Evolutionary conservation across 345 rosid genomes (phyloP), one percentile per base, ranked within the genome.

Genomic region (Eucalyptus leucophloia): DNA sequence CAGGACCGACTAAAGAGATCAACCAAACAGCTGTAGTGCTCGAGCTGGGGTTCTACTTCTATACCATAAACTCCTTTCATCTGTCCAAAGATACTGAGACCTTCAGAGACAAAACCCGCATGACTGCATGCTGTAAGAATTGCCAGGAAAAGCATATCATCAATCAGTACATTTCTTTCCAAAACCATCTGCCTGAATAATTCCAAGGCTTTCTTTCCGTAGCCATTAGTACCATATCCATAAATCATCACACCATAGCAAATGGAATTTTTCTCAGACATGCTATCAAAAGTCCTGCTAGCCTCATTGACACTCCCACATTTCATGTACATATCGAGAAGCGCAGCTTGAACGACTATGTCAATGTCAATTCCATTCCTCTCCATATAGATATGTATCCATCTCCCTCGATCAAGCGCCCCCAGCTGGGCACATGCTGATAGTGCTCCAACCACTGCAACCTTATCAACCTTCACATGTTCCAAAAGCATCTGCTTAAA

Each of bases 211-310:
- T 91, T 92, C 88, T 90, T 65, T 86, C 89, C 92, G 9, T 83
- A 87, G 47, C 94, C 94, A 91, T 92, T 89, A 88, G 89, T 89
- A 23, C 92, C 93, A 69, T 91, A 89, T 83, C 94, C 94, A 83
- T 47, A 54, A 86, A 93, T 91, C 94, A 93, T 93, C 32, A 87
- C 92, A 50, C 88, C 90, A 90, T 92, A 92, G 24, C 90, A 88
- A 89, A 93, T 87, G 60, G 89, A 87, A 53, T 88, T 91, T 90
- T 86, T 92, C 86, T 89, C n/a, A 26, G 91, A 62, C 93, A 90
- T 90, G 86, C 88, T 53, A 47, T 34, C 49, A 56, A 90, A 93
- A 16, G 90, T 54, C 54, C 51, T 86, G 15, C 91, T 34, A 80
- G 91, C 93, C 87, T 91, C 91, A 51, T 91, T 88, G 51, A 90